Base-by-base conservation (phyloP, 192 early-diverging fungal genomes). In the Funneliformis geosporum region DNA sequence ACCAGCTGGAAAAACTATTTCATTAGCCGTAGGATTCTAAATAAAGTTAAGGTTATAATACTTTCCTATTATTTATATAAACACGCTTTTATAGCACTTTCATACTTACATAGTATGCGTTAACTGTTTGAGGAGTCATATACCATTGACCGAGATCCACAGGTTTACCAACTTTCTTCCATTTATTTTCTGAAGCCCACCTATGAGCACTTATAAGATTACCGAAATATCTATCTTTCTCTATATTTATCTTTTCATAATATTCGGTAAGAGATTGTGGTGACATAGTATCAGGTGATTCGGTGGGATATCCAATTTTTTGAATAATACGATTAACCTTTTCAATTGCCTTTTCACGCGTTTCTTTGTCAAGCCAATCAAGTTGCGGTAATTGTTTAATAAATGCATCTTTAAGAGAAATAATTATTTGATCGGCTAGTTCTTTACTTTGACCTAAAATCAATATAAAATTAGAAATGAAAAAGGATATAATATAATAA, bases 251-350 rank as follows among this genome's bases (percentile, higher is more conserved):
- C 38, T 86, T 84, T 64, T 82, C 79, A 80, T 89, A 87, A 71
- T 91, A 92, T 0, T 83, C 79, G 12, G 82, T 83, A 21, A 94
- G 76, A 2, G 82, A 76, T 11, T 81, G 64, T 8, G 87, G 80
- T 28, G 82, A 83, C 38, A 82, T 67, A 7, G 90, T 62, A 80
- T 95, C 88, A n/a, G 86, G 86, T 1, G 91, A 85, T 73, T 88
- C 85, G 27, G 85, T 82, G 7, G 88, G 91, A 68, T 90, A 94
- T 8, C 89, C 93, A 69, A 94, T 85, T 80, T 91, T 89, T 72
- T 88, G 82, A 25, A 85, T 75, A 59, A 93, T 87, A 27, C 84
- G 74, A 76, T 88, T 83, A 0, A 92, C 85, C 73, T 93, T 93
- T 27, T 87, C 80, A 18, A 88, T 71, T 2, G 92, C 92, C 46